Percentiles rank a stretch among this genome's conserved stretches.
These are phyloP conservation scores for Monosporozyma siamensis DNA, from an alignment of 805 yeast species.

Conservation along the genomic window DNA sequence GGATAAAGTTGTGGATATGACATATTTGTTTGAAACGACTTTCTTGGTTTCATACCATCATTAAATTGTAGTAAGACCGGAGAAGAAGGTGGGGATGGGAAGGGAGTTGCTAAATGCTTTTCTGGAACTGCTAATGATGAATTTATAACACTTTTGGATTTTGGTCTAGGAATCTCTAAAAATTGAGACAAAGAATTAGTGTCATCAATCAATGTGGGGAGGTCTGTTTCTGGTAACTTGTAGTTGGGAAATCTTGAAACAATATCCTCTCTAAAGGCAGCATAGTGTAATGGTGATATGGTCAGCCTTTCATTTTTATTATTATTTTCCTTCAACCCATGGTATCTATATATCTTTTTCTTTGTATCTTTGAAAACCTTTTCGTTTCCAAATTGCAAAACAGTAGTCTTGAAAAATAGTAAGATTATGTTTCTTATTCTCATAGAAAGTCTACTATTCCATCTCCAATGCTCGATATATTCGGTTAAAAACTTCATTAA, in stretches of 20 bases:
- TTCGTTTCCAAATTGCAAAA: conserved; percentile 56
- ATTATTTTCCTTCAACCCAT: conserved; percentile 25
- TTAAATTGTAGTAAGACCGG: conserved; percentile 30
- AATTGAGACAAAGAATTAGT: conserved; percentile 50
- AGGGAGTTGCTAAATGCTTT: conserved; percentile 64
- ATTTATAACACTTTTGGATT: conserved; percentile 25
- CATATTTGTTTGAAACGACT: conserved; percentile 56
- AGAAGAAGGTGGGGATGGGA: conserved; percentile 68
- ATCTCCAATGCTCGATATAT: conserved; percentile 59
- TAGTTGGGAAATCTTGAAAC: conserved; percentile 67
- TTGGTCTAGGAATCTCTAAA: conserved; percentile 49
- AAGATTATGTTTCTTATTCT: conserved; percentile 49
- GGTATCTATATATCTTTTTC: conserved; percentile 36
- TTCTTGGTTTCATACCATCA: conserved; percentile 34
- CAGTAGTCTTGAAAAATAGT: conserved; percentile 43
- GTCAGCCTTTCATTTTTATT: conserved; percentile 28
- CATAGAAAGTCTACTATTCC: conserved; percentile 37
- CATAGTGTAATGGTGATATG: conserved; percentile 80
- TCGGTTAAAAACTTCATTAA: conserved; percentile 38
- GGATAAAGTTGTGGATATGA: conserved; percentile 63
- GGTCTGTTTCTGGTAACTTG: conserved; percentile 39
- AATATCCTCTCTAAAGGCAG: conserved; percentile 67
- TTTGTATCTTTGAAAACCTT: conserved; percentile 36
- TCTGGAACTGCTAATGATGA: conserved; percentile 24
- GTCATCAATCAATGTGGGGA: conserved; percentile 40